A percentile compares a stretch with the other conserved stretches of the same genome.
Evolutionary conservation across 805 yeast species (phyloP).

Genomic region (Kodamaea neixiangensis): DNA sequence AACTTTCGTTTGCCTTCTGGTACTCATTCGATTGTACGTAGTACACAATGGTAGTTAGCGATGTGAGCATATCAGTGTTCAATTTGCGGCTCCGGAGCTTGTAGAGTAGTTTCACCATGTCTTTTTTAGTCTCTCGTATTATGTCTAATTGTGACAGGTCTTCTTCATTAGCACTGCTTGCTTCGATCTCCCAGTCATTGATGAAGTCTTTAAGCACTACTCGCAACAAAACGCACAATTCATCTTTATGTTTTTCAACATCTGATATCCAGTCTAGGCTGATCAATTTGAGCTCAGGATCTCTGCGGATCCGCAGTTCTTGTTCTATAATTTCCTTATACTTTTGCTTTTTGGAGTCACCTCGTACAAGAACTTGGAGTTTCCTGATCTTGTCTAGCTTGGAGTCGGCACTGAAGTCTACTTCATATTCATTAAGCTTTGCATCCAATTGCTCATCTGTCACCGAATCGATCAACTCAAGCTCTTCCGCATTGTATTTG

Average conservation of each 20-base stretch:
- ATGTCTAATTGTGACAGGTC: conserved; percentile 14
- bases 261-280: conserved; percentile 10
- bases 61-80: conserved; percentile 47
- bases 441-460: conserved; percentile 26
- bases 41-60: conserved; percentile 60
- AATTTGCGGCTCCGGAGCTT: conserved; percentile 39
- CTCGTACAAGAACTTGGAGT: conserved; percentile 19
- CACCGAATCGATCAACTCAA: conserved; percentile 16
- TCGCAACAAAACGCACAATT: conserved; percentile 44
- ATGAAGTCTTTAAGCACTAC: conserved; percentile 49
- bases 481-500: conserved; percentile 11
- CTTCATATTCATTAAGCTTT: conserved; percentile 16
- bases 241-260: conserved; percentile 19
- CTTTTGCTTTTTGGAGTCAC: conserved; percentile 19
- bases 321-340: conserved; percentile 29
- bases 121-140: conserved; percentile 37
- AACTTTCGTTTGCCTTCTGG: conserved; percentile 61
- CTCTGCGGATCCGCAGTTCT: conserved; percentile 20
- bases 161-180: conserved; percentile 12
- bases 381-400: conserved; percentile 21
- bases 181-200: conserved; percentile 40
- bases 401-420: conserved; percentile 12
- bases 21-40: conserved; percentile 58
- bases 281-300: conserved; percentile 12
- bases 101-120: conserved; percentile 54